Conservation (phyloP, 352 stramenopile species). For the Pythium brachiatum region DNA sequence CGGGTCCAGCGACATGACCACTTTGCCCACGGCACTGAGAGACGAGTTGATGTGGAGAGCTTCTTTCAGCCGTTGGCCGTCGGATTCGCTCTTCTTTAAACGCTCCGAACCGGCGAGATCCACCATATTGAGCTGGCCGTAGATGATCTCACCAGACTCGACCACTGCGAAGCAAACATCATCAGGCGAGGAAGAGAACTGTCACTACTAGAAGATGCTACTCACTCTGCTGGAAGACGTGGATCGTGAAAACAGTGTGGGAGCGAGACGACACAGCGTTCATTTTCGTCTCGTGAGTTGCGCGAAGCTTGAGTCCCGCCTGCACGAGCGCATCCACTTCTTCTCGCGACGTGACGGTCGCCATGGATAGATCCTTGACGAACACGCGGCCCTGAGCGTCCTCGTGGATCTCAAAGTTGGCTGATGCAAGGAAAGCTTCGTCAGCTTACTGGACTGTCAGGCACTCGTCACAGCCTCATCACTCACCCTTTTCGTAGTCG, state of each 20-base stretch:
- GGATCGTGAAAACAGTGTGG: slow-evolving; percentile 87
- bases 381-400: slow-evolving; percentile 91
- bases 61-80: slow-evolving; percentile 82
- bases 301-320: slow-evolving; percentile 80
- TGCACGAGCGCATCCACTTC: slow-evolving; percentile 87
- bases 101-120: slow-evolving; percentile 82
- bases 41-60: slow-evolving; percentile 87
- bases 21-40: slow-evolving; percentile 80
- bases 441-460: neutral
- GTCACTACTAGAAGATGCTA: neutral
- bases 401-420: slow-evolving; percentile 92
- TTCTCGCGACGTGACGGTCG: slow-evolving; percentile 84
- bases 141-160: slow-evolving; percentile 77
- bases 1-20: slow-evolving; percentile 84
- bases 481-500: slow-evolving; percentile 76
- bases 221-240: slow-evolving; percentile 80
- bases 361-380: slow-evolving; percentile 91
- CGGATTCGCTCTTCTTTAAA: slow-evolving; percentile 86
- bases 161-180: slow-evolving; percentile 29
- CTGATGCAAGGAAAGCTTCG: too few species aligned
- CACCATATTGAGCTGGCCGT: slow-evolving; percentile 84
- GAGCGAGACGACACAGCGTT: slow-evolving; percentile 88
- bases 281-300: slow-evolving; percentile 93
- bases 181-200: neutral
- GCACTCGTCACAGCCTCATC: neutral